phyloP scores from a whole-genome alignment of 116 monocot genomes.

The Thalassia testudinum region DNA sequence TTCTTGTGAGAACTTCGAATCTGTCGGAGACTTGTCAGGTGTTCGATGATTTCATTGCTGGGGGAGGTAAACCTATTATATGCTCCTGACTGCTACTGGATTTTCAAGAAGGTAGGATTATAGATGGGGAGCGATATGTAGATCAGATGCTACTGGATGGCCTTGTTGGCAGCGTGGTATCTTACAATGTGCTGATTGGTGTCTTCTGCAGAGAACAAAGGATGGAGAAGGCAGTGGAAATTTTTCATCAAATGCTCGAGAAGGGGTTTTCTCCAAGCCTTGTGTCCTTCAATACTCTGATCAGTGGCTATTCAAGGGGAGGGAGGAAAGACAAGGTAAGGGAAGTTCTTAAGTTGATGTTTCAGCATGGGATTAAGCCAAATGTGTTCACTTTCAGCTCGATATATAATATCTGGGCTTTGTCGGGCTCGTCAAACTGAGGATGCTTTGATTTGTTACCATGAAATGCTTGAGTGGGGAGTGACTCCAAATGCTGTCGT shows the following conservation, averaged over 20 bases:
- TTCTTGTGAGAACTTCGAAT: slow-evolving; percentile 24
- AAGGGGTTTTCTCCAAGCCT: slow-evolving; percentile 47
- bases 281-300: slow-evolving; percentile 70
- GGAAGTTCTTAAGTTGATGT: slow-evolving; percentile 59
- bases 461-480: slow-evolving; percentile 78
- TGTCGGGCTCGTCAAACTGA: slow-evolving; percentile 49
- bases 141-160: slow-evolving; percentile 23
- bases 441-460: slow-evolving; percentile 69
- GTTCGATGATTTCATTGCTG: slow-evolving; percentile 40
- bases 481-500: slow-evolving; percentile 52
- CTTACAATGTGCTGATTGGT: slow-evolving; percentile 73
- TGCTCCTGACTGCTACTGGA: slow-evolving; percentile 22
- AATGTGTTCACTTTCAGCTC: slow-evolving; percentile 76
- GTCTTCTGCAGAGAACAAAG: slow-evolving; percentile 42
- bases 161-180: slow-evolving; percentile 39
- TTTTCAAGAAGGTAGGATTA: slow-evolving; percentile 22
- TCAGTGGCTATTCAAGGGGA: slow-evolving; percentile 44
- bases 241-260: slow-evolving; percentile 32
- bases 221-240: slow-evolving; percentile 48
- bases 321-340: slow-evolving; percentile 33
- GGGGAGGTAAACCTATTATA: slow-evolving; percentile 61
- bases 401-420: slow-evolving; percentile 75
- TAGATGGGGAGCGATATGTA: slow-evolving; percentile 25
- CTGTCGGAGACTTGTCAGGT: slow-evolving; percentile 25
- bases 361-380: slow-evolving; percentile 56